Conservation (phyloP, 2,329 filamentous ascomycete species). For the Calonectria pauciramosa region DNA sequence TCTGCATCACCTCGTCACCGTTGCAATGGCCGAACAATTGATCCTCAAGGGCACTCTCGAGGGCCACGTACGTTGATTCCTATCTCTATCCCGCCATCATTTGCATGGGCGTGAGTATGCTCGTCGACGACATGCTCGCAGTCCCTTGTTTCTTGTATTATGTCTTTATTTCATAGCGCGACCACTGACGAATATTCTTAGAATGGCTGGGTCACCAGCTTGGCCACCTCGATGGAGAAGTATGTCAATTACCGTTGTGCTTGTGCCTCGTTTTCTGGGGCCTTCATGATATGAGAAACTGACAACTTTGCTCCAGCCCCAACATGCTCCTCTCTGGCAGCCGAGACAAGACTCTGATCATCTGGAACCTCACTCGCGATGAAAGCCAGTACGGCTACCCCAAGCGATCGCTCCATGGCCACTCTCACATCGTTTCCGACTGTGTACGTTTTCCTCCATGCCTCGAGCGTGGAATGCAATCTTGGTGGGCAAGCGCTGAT, state of each 20-base stretch:
- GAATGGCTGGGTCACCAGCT: slow-evolving; percentile 98
- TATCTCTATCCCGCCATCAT: slow-evolving; percentile 32
- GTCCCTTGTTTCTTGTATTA: slow-evolving; percentile 2
- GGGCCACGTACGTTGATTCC: slow-evolving; percentile 81
- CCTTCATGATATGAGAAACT: slow-evolving; percentile 15
- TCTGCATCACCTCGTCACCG: slow-evolving; percentile 59
- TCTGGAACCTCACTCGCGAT: slow-evolving; percentile 99
- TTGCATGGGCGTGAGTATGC: slow-evolving; percentile 30
- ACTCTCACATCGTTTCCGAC: slow-evolving; percentile 99
- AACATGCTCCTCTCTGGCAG: slow-evolving; percentile 99
- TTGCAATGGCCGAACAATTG: slow-evolving; percentile 89
- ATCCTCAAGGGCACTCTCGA: slow-evolving; percentile 97
- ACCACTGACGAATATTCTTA: slow-evolving; percentile 52
- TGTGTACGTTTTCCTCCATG: slow-evolving; percentile 79
- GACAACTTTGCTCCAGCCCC: slow-evolving; percentile 70
- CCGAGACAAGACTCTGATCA: slow-evolving; percentile 99
- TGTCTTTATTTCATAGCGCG: background rate
- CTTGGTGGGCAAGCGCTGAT: slow-evolving; percentile 38
- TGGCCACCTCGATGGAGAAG: slow-evolving; percentile 99
- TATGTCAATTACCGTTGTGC: slow-evolving; percentile 62
- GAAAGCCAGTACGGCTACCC: slow-evolving; percentile 98
- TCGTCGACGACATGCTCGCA: slow-evolving; percentile 26
- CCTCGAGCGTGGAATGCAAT: slow-evolving; percentile 1
- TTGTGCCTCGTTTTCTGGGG: background rate
- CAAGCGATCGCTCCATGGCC: slow-evolving; percentile 98